Conservation (phyloP, 2,329 filamentous ascomycete species). For the Myotisia sp. region DNA sequence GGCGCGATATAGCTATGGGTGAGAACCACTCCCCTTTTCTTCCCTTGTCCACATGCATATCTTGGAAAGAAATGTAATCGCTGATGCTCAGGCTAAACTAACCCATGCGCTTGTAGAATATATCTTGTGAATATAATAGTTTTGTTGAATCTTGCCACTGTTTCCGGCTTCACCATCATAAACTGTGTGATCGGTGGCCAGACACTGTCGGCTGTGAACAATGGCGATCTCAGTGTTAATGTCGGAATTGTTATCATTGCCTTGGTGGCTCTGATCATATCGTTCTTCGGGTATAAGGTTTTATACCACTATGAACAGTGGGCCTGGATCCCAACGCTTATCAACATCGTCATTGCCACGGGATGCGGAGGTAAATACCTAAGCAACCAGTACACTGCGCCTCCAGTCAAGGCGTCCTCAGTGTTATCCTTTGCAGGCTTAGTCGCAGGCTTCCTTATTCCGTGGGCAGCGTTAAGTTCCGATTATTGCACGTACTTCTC, state of each 20-base stretch:
- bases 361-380: conserved; percentile 14
- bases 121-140: conserved; percentile 42
- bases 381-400: conserved; percentile 8
- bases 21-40: neutral
- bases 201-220: conserved; percentile 51
- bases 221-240: conserved; percentile 31
- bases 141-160: conserved; percentile 47
- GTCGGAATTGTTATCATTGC: conserved; percentile 47
- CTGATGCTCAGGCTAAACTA: conserved; percentile 1
- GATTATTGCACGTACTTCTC: conserved; percentile 13
- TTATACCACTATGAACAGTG: conserved; percentile 56
- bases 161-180: conserved; percentile 49
- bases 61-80: no score
- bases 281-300: conserved; percentile 52
- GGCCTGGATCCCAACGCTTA: conserved; percentile 15
- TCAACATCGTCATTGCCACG: conserved; percentile 13
- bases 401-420: conserved; percentile 8
- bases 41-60: neutral
- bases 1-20: conserved; percentile 20
- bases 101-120: conserved; percentile 3
- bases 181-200: conserved; percentile 54
- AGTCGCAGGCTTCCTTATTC: conserved; percentile 16
- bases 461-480: conserved; percentile 14
- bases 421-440: conserved; percentile 15
- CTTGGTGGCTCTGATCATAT: conserved; percentile 48